Evolutionary conservation across 1,139 yeast species (phyloP), one percentile per base, ranked within the genome.

Genomic region (Magnusiomyces fungicola): DNA sequence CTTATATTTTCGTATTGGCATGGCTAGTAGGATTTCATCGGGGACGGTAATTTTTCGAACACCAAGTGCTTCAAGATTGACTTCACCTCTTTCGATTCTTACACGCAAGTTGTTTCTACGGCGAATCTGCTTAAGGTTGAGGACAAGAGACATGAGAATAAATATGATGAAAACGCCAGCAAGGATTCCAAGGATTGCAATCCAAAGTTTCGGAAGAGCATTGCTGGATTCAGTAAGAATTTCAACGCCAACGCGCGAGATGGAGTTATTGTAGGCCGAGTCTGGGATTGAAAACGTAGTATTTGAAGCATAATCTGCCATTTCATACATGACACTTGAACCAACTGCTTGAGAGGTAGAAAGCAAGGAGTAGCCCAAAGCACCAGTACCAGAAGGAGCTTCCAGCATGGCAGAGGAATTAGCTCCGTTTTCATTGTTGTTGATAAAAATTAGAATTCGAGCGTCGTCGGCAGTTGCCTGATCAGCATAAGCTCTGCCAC

Each of bases 31-130:
- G 12, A 60, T 46, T 23, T 50, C 50, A n/a, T 51, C 46, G 5
- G 64, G 63, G 6, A 59, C 63, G 5, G 61, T 54, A 19, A 61
- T 41, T 4, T 57, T 50, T 34, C 56, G 57, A 38, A 61, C 53
- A 2, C 64, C 64, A 24, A 61, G 50, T 5, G 53, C 48, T 38
- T 56, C 62, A n/a, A 60, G 52, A 43, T 59, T 60, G 9, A 61
- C 57, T 37, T 61, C 62, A 9, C 64, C 64, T 23, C 52, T 51
- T 18, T 54, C 54, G 19, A 61, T 54, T 2, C 63, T 52, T 2
- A 52, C 47, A 14, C 63, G 53, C 24, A 61, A 52, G 14, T 49
- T 54, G 21, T 60, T 46, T 18, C 64, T 54, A 1, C 55, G 52
- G n/a, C 54, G 46, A 38, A 49, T 50, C 43, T 56, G 59, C 4